Evolutionary conservation across 2,329 filamentous ascomycete species (phyloP).

Genomic region (Aspergillus aculeatus): DNA sequence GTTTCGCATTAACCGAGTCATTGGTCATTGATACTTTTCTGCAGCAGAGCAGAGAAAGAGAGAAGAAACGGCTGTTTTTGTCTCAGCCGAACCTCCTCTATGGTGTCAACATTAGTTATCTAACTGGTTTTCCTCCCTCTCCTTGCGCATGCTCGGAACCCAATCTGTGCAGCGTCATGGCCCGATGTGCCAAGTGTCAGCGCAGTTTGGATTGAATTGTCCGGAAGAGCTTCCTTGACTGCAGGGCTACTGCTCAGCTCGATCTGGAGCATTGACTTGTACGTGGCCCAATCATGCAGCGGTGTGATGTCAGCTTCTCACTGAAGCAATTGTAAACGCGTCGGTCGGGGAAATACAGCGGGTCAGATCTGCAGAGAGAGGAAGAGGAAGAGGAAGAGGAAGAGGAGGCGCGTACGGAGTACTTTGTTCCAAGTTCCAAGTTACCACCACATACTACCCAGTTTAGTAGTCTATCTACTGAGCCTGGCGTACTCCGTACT

Average conservation of each 20-base stretch:
- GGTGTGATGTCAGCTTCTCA: constrained; percentile 33
- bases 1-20: neutral
- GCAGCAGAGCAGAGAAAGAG: constrained; percentile 28
- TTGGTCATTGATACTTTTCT: constrained; percentile 12
- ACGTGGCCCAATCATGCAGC: constrained; percentile 36
- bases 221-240: constrained; percentile 36
- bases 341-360: neutral
- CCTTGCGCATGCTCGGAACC: constrained; percentile 26
- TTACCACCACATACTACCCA: too few species aligned
- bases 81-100: neutral
- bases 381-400: neutral
- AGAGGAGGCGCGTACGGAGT: too few species aligned
- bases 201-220: constrained; percentile 21
- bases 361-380: neutral
- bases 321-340: neutral
- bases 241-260: constrained; percentile 37
- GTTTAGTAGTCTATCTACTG: too few species aligned
- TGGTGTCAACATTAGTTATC: constrained; percentile 27
- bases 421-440: too few species aligned
- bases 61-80: neutral
- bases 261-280: constrained; percentile 31
- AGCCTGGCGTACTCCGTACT: too few species aligned
- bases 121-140: constrained; percentile 35
- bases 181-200: constrained; percentile 26
- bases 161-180: constrained; percentile 17